Conservation (phyloP, 306 rosid species). For the Cucurbita ficifolia region DNA sequence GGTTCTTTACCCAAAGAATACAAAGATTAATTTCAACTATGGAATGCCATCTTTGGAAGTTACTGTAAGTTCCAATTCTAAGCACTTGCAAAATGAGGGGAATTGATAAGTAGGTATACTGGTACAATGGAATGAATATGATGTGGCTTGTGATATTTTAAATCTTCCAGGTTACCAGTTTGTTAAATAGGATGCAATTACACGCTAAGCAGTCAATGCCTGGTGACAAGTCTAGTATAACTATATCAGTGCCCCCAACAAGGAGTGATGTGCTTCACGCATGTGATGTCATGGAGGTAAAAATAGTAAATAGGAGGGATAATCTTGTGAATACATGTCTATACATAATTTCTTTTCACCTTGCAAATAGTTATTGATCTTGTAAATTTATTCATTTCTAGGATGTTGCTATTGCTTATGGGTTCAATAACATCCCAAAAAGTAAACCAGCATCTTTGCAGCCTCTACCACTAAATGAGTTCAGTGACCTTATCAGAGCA, state of each 20-base stretch:
- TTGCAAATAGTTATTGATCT: background rate
- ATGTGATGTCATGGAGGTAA: constrained; percentile 94
- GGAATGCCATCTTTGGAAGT: background rate
- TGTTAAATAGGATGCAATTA: constrained; percentile 81
- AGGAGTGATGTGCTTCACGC: constrained; percentile 96
- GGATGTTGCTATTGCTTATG: constrained; percentile 96
- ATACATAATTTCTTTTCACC: background rate
- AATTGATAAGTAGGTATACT: background rate
- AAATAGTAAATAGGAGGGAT: background rate
- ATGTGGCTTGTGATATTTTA: background rate
- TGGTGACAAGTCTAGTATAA: constrained; percentile 19
- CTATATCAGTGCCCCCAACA: constrained; percentile 68
- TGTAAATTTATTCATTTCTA: constrained; percentile 7
- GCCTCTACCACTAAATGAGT: constrained; percentile 62
- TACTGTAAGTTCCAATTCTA: background rate
- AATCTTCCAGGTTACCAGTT: constrained; percentile 44
- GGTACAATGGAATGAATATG: background rate
- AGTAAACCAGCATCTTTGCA: constrained; percentile 56
- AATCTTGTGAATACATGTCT: constrained; percentile 10
- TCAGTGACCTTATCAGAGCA: constrained; percentile 56
- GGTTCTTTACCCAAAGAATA: background rate
- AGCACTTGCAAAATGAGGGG: background rate
- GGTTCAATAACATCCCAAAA: constrained; percentile 57
- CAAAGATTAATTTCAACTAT: background rate
- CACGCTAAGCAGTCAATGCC: constrained; percentile 35